Evolutionary conservation across 2,329 filamentous ascomycete species (phyloP).

Genomic region (Phyllosticta citriasiana): DNA sequence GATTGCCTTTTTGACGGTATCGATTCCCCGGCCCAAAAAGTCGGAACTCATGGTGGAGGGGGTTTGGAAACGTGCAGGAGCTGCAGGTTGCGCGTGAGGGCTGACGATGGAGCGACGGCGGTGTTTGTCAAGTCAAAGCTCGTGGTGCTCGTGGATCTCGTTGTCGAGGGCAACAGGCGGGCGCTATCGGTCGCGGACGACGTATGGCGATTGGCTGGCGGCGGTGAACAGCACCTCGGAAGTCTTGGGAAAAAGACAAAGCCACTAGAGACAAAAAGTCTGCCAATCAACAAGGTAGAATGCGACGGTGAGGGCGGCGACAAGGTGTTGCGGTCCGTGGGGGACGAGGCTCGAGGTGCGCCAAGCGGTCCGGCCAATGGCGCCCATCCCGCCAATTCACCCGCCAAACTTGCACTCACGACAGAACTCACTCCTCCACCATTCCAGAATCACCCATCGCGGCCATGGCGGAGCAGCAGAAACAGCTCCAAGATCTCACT

Average conservation of each 20-base stretch:
- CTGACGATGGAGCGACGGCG: neutral
- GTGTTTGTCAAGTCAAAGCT: neutral
- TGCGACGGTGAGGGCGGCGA: neutral
- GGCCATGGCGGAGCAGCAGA: conserved; percentile 49
- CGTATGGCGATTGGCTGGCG: neutral
- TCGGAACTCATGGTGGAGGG: conserved; percentile 77
- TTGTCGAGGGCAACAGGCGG: neutral
- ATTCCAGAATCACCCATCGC: neutral
- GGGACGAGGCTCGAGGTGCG: neutral
- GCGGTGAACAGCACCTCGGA: neutral
- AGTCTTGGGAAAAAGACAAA: neutral
- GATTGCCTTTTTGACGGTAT: conserved; percentile 94
- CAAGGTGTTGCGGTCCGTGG: neutral
- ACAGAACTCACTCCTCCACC: neutral
- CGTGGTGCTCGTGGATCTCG: neutral
- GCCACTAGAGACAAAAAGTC: neutral
- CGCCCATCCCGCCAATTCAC: neutral
- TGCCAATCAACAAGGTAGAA: neutral
- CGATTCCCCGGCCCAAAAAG: conserved; percentile 93
- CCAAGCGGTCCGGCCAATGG: neutral
- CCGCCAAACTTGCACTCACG: neutral
- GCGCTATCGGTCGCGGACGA: neutral
- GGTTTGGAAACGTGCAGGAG: neutral
- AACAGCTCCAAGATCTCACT: conserved; percentile 68
- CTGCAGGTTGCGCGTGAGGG: neutral